A percentile compares a stretch with the other conserved stretches of the same genome.
Conservation (phyloP, 768 basidiomycete genomes). For the Chalciporus piperatus region DNA sequence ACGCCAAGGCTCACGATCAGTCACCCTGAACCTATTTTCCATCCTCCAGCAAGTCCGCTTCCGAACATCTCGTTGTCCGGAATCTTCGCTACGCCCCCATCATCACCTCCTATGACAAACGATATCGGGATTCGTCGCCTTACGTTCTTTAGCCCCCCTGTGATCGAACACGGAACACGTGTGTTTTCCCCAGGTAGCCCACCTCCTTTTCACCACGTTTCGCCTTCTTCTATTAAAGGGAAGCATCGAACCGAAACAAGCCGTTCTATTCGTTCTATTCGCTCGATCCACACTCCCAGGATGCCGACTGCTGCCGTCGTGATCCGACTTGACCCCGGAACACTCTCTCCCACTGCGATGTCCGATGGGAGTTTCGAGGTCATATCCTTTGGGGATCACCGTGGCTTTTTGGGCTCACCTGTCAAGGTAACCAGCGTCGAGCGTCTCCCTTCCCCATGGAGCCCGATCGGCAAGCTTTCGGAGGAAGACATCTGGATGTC, state of each 20-base stretch:
- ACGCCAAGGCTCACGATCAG: neutral
- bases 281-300: constrained; percentile 7
- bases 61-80: constrained; percentile 20
- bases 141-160: neutral
- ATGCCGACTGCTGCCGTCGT: constrained; percentile 13
- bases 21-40: constrained; percentile 8
- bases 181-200: constrained; percentile 5
- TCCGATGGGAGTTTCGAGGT: constrained; percentile 24
- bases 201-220: constrained; percentile 1
- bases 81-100: constrained; percentile 10
- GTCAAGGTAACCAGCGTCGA: neutral
- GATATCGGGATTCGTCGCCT: constrained; percentile 2
- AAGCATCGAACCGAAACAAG: neutral
- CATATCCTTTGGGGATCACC: constrained; percentile 20
- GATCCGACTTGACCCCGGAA: constrained; percentile 21
- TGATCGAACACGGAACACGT: neutral
- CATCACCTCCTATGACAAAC: neutral
- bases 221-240: neutral
- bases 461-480: constrained; percentile 15
- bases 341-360: constrained; percentile 21
- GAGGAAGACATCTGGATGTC: constrained; percentile 24
- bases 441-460: constrained; percentile 31
- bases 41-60: constrained; percentile 15
- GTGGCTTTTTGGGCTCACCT: constrained; percentile 8
- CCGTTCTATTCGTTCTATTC: constrained; percentile 7